Evolutionary conservation across 108 stramenopile genomes (phyloP), one percentile per base, ranked within the genome.

Genomic region (Aurantiochytrium sp.): DNA sequence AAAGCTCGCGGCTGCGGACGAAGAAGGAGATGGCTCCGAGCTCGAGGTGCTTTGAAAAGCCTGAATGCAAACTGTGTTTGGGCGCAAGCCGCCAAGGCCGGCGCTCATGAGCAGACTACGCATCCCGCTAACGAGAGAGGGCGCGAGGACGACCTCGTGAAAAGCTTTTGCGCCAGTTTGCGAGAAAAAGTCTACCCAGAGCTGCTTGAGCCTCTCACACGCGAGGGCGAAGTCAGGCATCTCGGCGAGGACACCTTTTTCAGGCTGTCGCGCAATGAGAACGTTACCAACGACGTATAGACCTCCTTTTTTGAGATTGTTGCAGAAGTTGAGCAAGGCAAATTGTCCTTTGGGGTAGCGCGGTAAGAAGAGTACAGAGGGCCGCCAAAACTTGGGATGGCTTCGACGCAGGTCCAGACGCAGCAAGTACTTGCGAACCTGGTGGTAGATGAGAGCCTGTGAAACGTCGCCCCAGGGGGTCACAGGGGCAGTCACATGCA

Each of bases 341-440:
- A 21, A 19, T 1, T 28, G 21, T 14, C 12, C 35, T n/a, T 6
- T 23, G 6, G 73, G 53, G 43, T 73, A 19, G 16, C 45, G 73
- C 57, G 71, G 57, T 5, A 88, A 42, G 6, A 90, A 58, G 25
- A 90, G 73, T 5, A 90, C 10, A 47, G 59, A 60, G 21, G 89
- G 89, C 19, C 89, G 58, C 89, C 89, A 90, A 76, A 42, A 42
- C 89, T 90, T 90, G 18, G 58, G 72, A 59, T 90, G 89, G n/a
- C 6, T 18, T 10, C 45, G 42, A 19, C 88, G 69, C 25, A 88
- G 47, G 60, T 90, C 89, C 6, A 90, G 89, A 6, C 83, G 53
- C 47, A 90, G 88, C n/a, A 90, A 49, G 87, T 87, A 90, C 76
- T 90, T 90, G 45, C 89, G 53, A 25, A 90, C 89, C 5, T 90